Evolutionary conservation across 805 yeast species (phyloP).

Genomic region (Ogataea ramenticola): DNA sequence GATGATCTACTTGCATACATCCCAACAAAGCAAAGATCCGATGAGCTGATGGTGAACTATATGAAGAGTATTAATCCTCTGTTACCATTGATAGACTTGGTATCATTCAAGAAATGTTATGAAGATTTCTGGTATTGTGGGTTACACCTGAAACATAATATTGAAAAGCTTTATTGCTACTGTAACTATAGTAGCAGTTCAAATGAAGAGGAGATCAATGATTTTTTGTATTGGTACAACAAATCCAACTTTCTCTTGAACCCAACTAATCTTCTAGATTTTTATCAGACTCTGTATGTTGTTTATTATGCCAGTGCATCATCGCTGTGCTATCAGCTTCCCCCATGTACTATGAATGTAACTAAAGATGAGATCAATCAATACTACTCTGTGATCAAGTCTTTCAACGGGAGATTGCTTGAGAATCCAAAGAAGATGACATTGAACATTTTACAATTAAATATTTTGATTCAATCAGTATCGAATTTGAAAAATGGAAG

Average conservation of each 20-base stretch:
- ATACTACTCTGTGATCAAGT: constrained; percentile 11
- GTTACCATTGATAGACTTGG: constrained; percentile 45
- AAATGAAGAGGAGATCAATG: constrained; percentile 9
- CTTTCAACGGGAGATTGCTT: constrained; percentile 10
- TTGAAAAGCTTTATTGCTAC: constrained; percentile 13
- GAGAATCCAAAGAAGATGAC: constrained; percentile 19
- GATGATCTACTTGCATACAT: constrained; percentile 23
- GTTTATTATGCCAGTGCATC: constrained; percentile 13
- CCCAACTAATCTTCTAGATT: constrained; percentile 14
- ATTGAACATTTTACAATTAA: constrained; percentile 14
- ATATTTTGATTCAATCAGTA: constrained; percentile 16
- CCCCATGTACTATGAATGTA: constrained; percentile 1
- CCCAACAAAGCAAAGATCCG: constrained; percentile 43
- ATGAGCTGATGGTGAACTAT: constrained; percentile 40
- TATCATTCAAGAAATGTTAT: constrained; percentile 33
- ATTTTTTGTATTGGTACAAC: constrained; percentile 40
- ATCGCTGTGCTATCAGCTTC: constrained; percentile 7
- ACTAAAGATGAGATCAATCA: constrained; percentile 14
- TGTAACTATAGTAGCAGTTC: constrained; percentile 4
- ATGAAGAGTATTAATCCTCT: constrained; percentile 46
- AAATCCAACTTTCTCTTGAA: constrained; percentile 16
- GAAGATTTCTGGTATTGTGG: constrained; percentile 40
- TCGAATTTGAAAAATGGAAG: constrained; percentile 18
- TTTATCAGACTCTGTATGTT: constrained; percentile 13
- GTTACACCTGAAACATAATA: constrained; percentile 13